A percentile compares a stretch with the other conserved stretches of the same genome.
Evolutionary conservation across 2,329 filamentous ascomycete genomes (phyloP).

Genomic region (Biscogniauxia mediterranea): DNA sequence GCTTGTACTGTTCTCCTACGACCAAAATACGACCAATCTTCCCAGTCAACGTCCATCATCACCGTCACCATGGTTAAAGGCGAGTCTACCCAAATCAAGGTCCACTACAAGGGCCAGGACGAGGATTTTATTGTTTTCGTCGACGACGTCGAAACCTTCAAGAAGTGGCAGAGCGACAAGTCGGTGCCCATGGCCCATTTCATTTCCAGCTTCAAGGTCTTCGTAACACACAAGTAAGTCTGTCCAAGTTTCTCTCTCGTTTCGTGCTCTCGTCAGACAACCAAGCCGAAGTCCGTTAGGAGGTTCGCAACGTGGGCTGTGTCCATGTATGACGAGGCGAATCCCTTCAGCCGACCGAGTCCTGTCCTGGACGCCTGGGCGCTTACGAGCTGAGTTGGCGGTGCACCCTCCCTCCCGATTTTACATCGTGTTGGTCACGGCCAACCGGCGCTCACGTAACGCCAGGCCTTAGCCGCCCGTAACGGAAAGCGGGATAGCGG

Average conservation of each 20-base stretch:
- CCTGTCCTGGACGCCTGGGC: constrained; percentile 10
- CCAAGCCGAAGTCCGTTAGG: neutral
- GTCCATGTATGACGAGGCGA: neutral
- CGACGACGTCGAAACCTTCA: constrained; percentile 59
- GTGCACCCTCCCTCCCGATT: constrained; percentile 1
- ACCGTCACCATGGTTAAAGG: constrained; percentile 64
- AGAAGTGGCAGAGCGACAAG: constrained; percentile 82
- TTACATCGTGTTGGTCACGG: constrained; percentile 6
- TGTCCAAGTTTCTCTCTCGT: neutral
- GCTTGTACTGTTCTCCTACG: neutral
- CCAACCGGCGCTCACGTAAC: constrained; percentile 4
- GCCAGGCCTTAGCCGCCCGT: constrained; percentile 11
- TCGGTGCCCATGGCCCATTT: constrained; percentile 80
- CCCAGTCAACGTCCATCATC: constrained; percentile 6
- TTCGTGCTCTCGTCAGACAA: no score
- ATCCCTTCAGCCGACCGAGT: neutral
- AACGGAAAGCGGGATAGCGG: constrained; percentile 1
- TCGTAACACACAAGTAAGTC: constrained; percentile 83
- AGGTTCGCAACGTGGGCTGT: neutral
- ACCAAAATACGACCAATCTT: neutral
- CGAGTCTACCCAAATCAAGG: constrained; percentile 69
- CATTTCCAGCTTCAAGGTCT: constrained; percentile 84
- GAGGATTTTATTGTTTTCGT: constrained; percentile 62
- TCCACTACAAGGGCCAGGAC: constrained; percentile 76
- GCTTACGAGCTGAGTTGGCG: constrained; percentile 10